These are phyloP conservation scores for Leccinum pellstonianum DNA, from an alignment of 768 basidiomycete genomes.

Conservation along the genomic window DNA sequence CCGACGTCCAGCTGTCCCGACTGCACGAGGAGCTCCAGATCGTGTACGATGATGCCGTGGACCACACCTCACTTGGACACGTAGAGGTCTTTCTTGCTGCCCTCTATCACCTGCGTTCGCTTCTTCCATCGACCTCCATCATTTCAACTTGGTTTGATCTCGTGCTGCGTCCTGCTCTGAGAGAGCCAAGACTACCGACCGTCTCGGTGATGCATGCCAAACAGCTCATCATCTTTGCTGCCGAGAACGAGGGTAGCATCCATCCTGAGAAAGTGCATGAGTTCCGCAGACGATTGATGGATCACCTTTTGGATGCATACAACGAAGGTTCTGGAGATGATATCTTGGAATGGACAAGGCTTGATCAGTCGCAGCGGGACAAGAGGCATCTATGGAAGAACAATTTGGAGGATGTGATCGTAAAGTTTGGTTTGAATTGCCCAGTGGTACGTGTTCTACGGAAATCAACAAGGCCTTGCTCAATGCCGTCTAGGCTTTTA, in stretches of 20 bases:
- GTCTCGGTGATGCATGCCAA: slow-evolving; percentile 63
- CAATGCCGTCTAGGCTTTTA: slow-evolving; percentile 53
- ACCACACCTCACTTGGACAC: slow-evolving; percentile 61
- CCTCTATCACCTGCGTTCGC: slow-evolving; percentile 58
- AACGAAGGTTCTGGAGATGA: slow-evolving; percentile 75
- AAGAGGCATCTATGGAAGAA: slow-evolving; percentile 67
- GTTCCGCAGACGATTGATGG: slow-evolving; percentile 68
- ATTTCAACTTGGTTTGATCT: slow-evolving; percentile 83
- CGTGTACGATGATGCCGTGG: slow-evolving; percentile 60
- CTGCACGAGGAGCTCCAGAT: slow-evolving; percentile 68
- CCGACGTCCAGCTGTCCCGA: slow-evolving; percentile 42
- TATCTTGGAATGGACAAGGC: slow-evolving; percentile 68
- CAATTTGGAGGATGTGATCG: slow-evolving; percentile 74
- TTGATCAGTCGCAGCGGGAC: slow-evolving; percentile 61
- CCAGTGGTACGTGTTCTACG: slow-evolving; percentile 56
- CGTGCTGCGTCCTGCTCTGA: slow-evolving; percentile 71
- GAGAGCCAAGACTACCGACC: slow-evolving; percentile 66
- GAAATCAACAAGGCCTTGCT: slow-evolving; percentile 9
- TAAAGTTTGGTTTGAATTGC: slow-evolving; percentile 58
- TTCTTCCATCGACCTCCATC: slow-evolving; percentile 62
- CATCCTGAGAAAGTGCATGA: slow-evolving; percentile 53
- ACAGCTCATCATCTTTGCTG: slow-evolving; percentile 64
- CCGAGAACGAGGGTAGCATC: slow-evolving; percentile 46
- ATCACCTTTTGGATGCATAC: slow-evolving; percentile 72
- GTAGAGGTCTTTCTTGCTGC: slow-evolving; percentile 66